Conservation (phyloP, 139 green algal genomes). For the Trebouxia sp. region DNA sequence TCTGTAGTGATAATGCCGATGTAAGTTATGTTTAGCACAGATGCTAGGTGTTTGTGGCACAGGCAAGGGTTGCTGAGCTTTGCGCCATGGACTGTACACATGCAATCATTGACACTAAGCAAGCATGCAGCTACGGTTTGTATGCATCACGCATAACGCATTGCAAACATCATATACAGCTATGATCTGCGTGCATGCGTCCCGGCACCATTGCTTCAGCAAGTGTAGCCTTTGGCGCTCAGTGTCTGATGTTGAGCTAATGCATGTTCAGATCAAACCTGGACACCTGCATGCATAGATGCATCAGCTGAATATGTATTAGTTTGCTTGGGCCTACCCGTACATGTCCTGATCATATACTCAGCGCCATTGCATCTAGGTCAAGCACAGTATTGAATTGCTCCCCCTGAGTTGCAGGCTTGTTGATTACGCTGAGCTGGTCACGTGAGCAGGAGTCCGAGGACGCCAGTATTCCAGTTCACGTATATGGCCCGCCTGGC, state of each 20-base stretch:
- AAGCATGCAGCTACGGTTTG: neutral
- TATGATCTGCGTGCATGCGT: no score
- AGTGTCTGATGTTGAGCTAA: neutral
- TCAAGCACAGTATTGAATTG: neutral
- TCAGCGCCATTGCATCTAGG: neutral
- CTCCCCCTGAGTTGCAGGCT: slow-evolving; percentile 40
- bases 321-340: neutral
- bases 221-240: neutral
- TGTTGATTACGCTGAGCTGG: slow-evolving; percentile 73
- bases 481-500: slow-evolving; percentile 81
- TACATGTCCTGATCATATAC: neutral
- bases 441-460: slow-evolving; percentile 64
- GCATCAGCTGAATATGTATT: neutral
- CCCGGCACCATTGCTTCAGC: no score
- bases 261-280: neutral
- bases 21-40: neutral
- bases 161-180: no score
- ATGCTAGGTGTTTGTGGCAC: neutral
- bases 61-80: neutral
- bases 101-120: neutral
- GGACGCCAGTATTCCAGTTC: slow-evolving; percentile 73
- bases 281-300: neutral
- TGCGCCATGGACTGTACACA: no score
- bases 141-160: no score
- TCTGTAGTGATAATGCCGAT: neutral